A percentile compares a stretch with the other conserved stretches of the same genome.
phyloP scores from a whole-genome alignment of 2,329 filamentous ascomycete species.

The Talaromyces sp. region DNA sequence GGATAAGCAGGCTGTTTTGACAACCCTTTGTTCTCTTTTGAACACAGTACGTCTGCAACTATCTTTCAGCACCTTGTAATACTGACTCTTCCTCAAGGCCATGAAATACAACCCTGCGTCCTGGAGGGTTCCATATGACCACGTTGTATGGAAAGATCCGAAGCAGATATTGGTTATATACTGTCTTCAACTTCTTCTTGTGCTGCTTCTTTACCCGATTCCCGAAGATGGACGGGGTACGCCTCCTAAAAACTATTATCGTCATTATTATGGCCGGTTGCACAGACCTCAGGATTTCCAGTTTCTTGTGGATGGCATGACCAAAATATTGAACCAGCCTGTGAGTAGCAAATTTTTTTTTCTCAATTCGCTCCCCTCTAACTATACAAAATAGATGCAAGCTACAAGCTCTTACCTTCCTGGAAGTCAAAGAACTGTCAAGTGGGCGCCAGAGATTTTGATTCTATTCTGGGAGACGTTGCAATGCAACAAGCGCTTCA shows the following conservation, averaged over 20 bases:
- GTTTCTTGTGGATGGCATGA: conserved; percentile 94
- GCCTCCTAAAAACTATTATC: conserved; percentile 85
- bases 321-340: conserved; percentile 86
- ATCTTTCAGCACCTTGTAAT: background rate
- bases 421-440: conserved; percentile 75
- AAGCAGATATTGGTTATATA: conserved; percentile 91
- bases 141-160: conserved; percentile 86
- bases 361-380: background rate
- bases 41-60: conserved; percentile 71
- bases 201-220: conserved; percentile 82
- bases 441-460: conserved; percentile 92
- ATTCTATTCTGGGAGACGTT: conserved; percentile 97
- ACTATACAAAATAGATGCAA: conserved; percentile 62
- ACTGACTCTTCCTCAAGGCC: conserved; percentile 57
- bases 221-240: conserved; percentile 70
- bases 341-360: conserved; percentile 38
- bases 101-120: conserved; percentile 94
- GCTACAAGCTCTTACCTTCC: conserved; percentile 86
- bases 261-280: conserved; percentile 85
- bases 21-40: conserved; percentile 84
- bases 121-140: conserved; percentile 93
- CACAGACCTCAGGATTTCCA: conserved; percentile 97
- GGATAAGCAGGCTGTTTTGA: conserved; percentile 90
- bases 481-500: conserved; percentile 96
- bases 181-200: conserved; percentile 85